Percentiles rank a stretch among this genome's conserved stretches.
These are phyloP conservation scores for Dothideomycetes sp. DNA, from an alignment of 2,329 filamentous ascomycete genomes.

Conservation along the genomic window DNA sequence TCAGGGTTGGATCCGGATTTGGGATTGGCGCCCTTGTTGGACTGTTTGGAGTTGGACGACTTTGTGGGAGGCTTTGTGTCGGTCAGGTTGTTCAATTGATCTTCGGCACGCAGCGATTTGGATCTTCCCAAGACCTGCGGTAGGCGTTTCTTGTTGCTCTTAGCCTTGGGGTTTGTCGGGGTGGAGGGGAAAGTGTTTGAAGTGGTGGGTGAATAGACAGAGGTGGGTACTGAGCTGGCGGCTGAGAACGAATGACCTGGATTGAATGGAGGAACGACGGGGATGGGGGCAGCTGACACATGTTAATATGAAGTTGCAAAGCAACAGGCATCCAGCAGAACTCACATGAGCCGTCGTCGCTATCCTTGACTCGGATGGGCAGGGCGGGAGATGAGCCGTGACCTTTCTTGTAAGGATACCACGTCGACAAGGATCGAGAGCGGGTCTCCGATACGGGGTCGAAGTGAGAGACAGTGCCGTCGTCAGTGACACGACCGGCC, in stretches of 20 bases:
- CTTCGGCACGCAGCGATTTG: conserved; percentile 15
- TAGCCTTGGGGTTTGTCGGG: conserved; percentile 11
- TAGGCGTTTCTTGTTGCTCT: conserved; percentile 14
- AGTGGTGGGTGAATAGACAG: conserved; percentile 4
- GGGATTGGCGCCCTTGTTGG: conserved; percentile 8
- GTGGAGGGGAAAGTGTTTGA: neutral
- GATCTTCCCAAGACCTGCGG: conserved; percentile 14
- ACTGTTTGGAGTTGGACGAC: conserved; percentile 9
- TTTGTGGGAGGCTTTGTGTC: conserved; percentile 8
- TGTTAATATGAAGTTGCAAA: neutral
- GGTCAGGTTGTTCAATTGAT: conserved; percentile 32
- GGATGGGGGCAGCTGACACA: neutral
- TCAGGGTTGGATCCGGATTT: conserved; percentile 7
- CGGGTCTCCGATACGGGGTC: conserved; percentile 6
- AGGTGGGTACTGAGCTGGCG: conserved; percentile 1
- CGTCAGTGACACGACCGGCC: conserved; percentile 14
- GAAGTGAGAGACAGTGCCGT: conserved; percentile 8
- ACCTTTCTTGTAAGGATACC: conserved; percentile 21
- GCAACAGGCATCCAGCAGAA: neutral
- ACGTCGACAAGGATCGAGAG: conserved; percentile 6
- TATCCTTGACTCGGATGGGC: conserved; percentile 8
- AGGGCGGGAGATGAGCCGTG: conserved; percentile 40
- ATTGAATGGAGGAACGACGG: conserved; percentile 3
- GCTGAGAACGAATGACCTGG: conserved; percentile 4
- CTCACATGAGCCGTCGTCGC: conserved; percentile 4